Percentiles rank a stretch among this genome's conserved stretches.
Conservation (phyloP, 2,329 filamentous ascomycete species). For the Atkinsonella texensis region DNA sequence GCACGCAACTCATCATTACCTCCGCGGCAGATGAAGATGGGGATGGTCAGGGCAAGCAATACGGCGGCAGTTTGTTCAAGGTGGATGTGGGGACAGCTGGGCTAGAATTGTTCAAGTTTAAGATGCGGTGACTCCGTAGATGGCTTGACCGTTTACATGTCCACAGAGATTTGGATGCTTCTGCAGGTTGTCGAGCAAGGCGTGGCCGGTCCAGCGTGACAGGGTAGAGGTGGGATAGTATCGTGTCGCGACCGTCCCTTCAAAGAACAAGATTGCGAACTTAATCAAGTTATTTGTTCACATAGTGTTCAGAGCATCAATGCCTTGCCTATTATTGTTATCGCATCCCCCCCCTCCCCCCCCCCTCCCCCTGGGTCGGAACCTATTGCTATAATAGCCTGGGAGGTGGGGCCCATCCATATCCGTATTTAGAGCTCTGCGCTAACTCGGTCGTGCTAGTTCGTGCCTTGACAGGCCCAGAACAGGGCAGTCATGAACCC, state of each 20-base stretch:
- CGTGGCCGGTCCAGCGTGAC: too few relatives aligned
- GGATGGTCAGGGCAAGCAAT: constrained; percentile 44
- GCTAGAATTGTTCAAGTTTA: constrained; percentile 51
- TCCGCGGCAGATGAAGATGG: constrained; percentile 58
- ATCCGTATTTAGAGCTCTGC: not conserved
- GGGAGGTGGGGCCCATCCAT: not conserved
- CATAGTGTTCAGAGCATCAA: not conserved
- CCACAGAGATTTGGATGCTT: too few relatives aligned
- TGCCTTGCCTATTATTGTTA: not conserved
- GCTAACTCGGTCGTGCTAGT: too few relatives aligned
- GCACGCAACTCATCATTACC: constrained; percentile 66
- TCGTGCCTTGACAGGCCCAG: too few relatives aligned
- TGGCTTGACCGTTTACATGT: too few relatives aligned
- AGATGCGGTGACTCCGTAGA: constrained; percentile 21
- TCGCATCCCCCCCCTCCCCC: not conserved
- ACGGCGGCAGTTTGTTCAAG: constrained; percentile 61
- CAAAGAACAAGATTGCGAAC: too few relatives aligned
- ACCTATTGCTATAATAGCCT: not conserved
- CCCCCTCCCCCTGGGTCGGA: not conserved
- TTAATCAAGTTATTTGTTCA: too few relatives aligned
- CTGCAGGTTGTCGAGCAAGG: too few relatives aligned
- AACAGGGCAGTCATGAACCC: too few relatives aligned
- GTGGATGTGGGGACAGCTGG: constrained; percentile 66
- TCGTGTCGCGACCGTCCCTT: too few relatives aligned
- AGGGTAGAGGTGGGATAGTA: too few relatives aligned